Evolutionary conservation across 371 early-diverging fungal genomes (phyloP), one percentile per base, ranked within the genome.

Genomic region (Mortierella sp.): DNA sequence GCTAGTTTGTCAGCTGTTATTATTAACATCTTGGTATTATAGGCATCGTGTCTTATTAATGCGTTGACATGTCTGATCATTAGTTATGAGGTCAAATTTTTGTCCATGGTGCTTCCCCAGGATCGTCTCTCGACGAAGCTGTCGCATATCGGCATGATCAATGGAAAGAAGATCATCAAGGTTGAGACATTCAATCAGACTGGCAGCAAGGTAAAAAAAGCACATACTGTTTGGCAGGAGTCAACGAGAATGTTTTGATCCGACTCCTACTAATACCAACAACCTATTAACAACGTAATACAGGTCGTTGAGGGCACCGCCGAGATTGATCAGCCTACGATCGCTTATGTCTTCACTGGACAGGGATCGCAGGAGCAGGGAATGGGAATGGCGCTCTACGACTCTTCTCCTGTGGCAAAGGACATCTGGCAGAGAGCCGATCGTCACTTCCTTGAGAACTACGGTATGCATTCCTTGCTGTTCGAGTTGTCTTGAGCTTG

Each of bases 351-450:
- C 26, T 98, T 98, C 81, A 96, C 97, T 52, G 98, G 98, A 47
- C 98, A 98, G 73, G 98, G 98, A 72, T 95, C 98, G 56, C 98
- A 98, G 79, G 93, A 94, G 79, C 87, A 81, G 49, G 96, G 95
- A 60, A 98, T 98, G 98, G 98, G 98, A 79, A 97, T 97, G 97
- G 92, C 90, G 31, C 85, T 98, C 50, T 98, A 97, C 72, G 86
- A 85, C 26, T 82, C 86, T 54, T 96, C 96, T 14, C 83, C 88
- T 54, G 89, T 95, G 58, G 97, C 98, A 43, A 88, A 89, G 69
- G 87, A 85, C 21, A 89, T 97, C 61, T 98, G 98, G 98, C 95
- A 98, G 72, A 86, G 90, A 57, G 97, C 98, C 51, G 97, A 98
- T 71, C 66, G 71, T 46, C 95, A 95, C 79, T 93, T 96, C 85